Evolutionary conservation across 495 filamentous ascomycete genomes (phyloP), one percentile per base, ranked within the genome.

Genomic region (Hypoxylon intermedium): DNA sequence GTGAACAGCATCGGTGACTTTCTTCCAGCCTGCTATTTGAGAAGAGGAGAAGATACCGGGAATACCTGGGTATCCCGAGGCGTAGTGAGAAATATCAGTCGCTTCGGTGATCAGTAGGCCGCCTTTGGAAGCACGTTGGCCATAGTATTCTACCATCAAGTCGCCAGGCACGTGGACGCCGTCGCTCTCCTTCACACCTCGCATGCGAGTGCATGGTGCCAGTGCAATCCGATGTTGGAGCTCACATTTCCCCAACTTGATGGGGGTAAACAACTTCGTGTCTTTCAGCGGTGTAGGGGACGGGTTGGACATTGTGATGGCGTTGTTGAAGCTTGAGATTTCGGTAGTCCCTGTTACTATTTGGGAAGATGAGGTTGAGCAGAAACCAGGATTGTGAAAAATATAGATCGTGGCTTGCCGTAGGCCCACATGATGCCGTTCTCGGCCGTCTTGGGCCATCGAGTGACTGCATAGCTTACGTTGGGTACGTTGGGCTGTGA

Each of bases 81-180:
- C 80, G 45, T 74, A 73, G 0, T 77, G 73, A 9, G 83, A 77
- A 58, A 89, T 85, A 52, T 83, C 77, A 16, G 85, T 84, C 7
- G 80, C 86, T 73, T 91, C 88, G 20, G 79, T 79, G 65, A 89
- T 83, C 51, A 85, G 68, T 9, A 87, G 73, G 9, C 82, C 84
- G 13, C 85, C 85, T 4, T 75, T 70, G 33, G 75, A 76, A 34
- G 78, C 82, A 21, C 85, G 77, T 53, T 84, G 82, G 3, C 57
- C 65, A 71, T 87, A 87, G 74, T 87, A 86, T 47, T 83, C 73
- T 5, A 61, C 58, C n/a, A 79, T 77, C 41, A 80, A 60, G 43
- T 77, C 72, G 18, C 74, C 69, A 2, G 77, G 78, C 30, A 81
- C 77, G 34, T 77, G 73, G 47, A 65, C 11, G 18, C 69, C 67